These are phyloP conservation scores for Aspergillus fijiensis DNA, from an alignment of 2,329 filamentous ascomycete species.

Conservation along the genomic window DNA sequence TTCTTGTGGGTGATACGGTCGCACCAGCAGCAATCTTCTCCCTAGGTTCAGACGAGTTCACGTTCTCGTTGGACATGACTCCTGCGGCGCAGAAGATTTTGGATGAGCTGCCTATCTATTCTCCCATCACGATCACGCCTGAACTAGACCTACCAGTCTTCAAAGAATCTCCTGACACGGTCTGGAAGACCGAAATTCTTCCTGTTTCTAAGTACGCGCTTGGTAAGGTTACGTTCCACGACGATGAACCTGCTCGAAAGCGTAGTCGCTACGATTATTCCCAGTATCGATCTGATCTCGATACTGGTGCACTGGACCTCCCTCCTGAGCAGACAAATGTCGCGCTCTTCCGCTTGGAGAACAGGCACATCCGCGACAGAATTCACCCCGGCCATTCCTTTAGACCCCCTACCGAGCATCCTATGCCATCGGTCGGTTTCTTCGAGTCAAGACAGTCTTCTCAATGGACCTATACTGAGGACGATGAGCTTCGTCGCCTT, in stretches of 20 bases:
- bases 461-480: slow-evolving; percentile 87
- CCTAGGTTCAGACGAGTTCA: slow-evolving; percentile 76
- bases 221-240: slow-evolving; percentile 71
- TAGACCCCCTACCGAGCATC: slow-evolving; percentile 83
- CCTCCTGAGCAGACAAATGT: slow-evolving; percentile 72
- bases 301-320: slow-evolving; percentile 52
- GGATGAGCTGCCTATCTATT: slow-evolving; percentile 77
- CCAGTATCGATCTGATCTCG: slow-evolving; percentile 68
- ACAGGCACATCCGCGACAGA: slow-evolving; percentile 84
- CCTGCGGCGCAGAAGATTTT: slow-evolving; percentile 74
- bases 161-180: slow-evolving; percentile 65
- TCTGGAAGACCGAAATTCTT: slow-evolving; percentile 73
- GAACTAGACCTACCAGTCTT: slow-evolving; percentile 58
- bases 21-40: slow-evolving; percentile 79
- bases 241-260: slow-evolving; percentile 67
- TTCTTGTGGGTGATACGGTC: slow-evolving; percentile 44
- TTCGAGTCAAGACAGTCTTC: slow-evolving; percentile 85
- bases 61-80: slow-evolving; percentile 74
- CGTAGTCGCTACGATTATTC: slow-evolving; percentile 79
- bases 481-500: slow-evolving; percentile 80
- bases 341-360: slow-evolving; percentile 84
- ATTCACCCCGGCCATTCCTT: slow-evolving; percentile 91
- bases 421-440: slow-evolving; percentile 86
- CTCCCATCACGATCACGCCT: slow-evolving; percentile 57
- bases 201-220: slow-evolving; percentile 85